Conservation (phyloP, 768 basidiomycete genomes). For the Phaeotremella fagi region DNA sequence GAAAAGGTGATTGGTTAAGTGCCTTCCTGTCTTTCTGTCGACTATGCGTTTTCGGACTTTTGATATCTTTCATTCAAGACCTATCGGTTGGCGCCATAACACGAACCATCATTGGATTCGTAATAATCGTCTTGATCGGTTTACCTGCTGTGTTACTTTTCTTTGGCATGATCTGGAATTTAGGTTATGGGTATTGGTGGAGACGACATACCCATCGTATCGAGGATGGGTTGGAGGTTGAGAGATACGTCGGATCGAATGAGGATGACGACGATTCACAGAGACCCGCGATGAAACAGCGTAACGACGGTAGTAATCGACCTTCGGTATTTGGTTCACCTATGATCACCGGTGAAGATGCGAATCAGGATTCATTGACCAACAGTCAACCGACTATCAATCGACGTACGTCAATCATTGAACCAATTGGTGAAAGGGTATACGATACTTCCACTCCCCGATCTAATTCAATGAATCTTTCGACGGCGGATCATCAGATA, state of each 20-base stretch:
- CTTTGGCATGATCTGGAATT: slow-evolving; percentile 60
- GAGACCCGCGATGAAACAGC: slow-evolving; percentile 32
- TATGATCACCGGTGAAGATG: not conserved
- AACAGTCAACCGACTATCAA: not conserved
- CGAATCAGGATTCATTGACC: not conserved
- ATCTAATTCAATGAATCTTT: slow-evolving; percentile 6
- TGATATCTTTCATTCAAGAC: slow-evolving; percentile 70
- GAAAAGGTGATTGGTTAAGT: slow-evolving; percentile 66
- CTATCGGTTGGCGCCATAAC: slow-evolving; percentile 68
- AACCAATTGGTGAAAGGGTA: slow-evolving; percentile 19
- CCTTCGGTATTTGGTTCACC: slow-evolving; percentile 9
- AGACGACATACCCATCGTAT: slow-evolving; percentile 39
- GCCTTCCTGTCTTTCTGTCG: slow-evolving; percentile 65
- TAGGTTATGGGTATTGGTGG: slow-evolving; percentile 46
- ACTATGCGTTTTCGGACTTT: slow-evolving; percentile 63
- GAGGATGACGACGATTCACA: slow-evolving; percentile 27
- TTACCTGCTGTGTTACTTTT: slow-evolving; percentile 66
- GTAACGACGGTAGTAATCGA: too few relatives aligned
- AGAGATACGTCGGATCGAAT: slow-evolving; percentile 30
- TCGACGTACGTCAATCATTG: slow-evolving; percentile 18
- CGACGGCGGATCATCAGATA: not conserved
- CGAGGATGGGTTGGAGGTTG: slow-evolving; percentile 46
- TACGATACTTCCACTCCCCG: slow-evolving; percentile 11
- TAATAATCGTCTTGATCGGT: slow-evolving; percentile 67
- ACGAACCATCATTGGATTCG: slow-evolving; percentile 72